Evolutionary conservation across 345 rosid species (phyloP).

Genomic region (Murraya paniculata): DNA sequence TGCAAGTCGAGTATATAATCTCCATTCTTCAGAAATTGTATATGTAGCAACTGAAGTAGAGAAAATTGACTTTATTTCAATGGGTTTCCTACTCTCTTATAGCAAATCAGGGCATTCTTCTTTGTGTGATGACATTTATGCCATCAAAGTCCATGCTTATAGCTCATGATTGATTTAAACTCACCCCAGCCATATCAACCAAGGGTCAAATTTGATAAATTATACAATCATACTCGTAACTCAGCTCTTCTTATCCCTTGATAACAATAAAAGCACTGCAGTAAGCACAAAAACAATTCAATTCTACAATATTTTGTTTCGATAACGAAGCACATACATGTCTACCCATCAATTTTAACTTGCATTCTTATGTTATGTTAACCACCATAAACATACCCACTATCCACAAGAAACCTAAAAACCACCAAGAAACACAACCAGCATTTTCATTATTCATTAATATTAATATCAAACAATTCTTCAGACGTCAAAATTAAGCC

Average conservation of each 20-base stretch:
- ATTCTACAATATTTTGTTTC: background rate
- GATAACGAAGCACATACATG: background rate
- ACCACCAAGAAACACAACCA: background rate
- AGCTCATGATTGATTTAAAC: background rate
- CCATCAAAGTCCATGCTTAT: background rate
- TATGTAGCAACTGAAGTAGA: background rate
- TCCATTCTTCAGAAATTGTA: background rate
- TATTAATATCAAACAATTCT: background rate
- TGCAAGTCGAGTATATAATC: background rate
- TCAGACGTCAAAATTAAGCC: background rate
- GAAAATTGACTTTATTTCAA: background rate
- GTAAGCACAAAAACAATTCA: background rate
- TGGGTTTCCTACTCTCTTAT: too few relatives aligned
- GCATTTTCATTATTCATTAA: background rate
- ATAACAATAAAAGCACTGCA: background rate
- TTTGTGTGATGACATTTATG: background rate
- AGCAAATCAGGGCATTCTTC: background rate
- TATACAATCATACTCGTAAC: background rate
- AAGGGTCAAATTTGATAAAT: background rate
- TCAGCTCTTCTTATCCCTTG: background rate
- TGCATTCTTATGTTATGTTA: background rate
- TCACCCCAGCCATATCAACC: background rate
- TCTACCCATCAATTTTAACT: constrained; percentile 2
- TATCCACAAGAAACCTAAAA: background rate
- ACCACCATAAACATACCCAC: background rate